A percentile compares a stretch with the other conserved stretches of the same genome.
These are phyloP conservation scores for Coemansia sp. DNA, from an alignment of 192 early-diverging fungal species.

Conservation along the genomic window DNA sequence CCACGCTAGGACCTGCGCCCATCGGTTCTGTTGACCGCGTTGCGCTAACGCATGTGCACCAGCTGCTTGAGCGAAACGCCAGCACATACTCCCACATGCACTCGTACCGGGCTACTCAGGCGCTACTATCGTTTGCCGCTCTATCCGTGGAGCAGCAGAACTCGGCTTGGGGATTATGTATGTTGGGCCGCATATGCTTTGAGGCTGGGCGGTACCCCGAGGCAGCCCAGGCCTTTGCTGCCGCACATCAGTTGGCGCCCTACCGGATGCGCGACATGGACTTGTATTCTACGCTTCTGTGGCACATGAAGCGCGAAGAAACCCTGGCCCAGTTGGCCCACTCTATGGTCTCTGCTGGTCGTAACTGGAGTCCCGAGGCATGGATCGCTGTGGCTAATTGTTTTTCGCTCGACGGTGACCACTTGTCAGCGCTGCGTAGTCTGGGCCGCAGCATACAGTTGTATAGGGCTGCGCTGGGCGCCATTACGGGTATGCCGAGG, in stretches of 20 bases:
- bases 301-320: slow-evolving; percentile 80
- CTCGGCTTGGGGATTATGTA: slow-evolving; percentile 41
- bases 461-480: slow-evolving; percentile 26
- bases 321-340: slow-evolving; percentile 74
- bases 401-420: slow-evolving; percentile 76
- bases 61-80: slow-evolving; percentile 19
- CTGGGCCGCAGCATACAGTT: slow-evolving; percentile 75
- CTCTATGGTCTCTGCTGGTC: slow-evolving; percentile 66
- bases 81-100: slow-evolving; percentile 17
- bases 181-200: slow-evolving; percentile 59
- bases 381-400: slow-evolving; percentile 79
- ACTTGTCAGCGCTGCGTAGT: slow-evolving; percentile 72
- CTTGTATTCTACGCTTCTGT: slow-evolving; percentile 79
- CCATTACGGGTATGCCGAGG: slow-evolving; percentile 20
- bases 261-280: slow-evolving; percentile 80
- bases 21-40: neutral
- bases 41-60: slow-evolving; percentile 14
- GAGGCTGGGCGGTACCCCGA: slow-evolving; percentile 60
- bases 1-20: neutral
- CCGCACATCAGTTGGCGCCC: slow-evolving; percentile 65
- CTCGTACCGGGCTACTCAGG: slow-evolving; percentile 21
- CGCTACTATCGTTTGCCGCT: slow-evolving; percentile 24
- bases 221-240: slow-evolving; percentile 60
- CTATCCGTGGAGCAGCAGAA: slow-evolving; percentile 35
- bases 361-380: slow-evolving; percentile 71